A percentile compares a stretch with the other conserved stretches of the same genome.
These are phyloP conservation scores for Pseudopyrenochaeta lycopersici DNA, from an alignment of 2,329 filamentous ascomycete genomes.

Conservation along the genomic window DNA sequence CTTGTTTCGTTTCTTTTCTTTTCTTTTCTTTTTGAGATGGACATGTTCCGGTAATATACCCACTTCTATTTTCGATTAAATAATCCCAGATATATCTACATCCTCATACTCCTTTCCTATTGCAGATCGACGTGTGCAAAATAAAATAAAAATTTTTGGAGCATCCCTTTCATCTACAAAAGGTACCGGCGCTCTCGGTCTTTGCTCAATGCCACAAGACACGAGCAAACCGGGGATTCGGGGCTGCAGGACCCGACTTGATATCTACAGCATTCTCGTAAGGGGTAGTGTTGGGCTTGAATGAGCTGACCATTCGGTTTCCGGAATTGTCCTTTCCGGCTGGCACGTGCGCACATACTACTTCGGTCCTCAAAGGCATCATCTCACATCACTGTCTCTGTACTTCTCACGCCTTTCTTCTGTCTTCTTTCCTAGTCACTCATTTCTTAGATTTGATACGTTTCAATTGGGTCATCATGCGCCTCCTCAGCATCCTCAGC, in stretches of 20 bases:
- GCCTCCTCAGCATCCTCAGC: constrained; percentile 29
- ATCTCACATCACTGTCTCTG: background rate
- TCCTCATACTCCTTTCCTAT: too few relatives aligned
- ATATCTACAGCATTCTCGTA: too few relatives aligned
- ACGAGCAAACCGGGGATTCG: too few relatives aligned
- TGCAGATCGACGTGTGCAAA: too few relatives aligned
- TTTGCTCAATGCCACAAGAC: too few relatives aligned
- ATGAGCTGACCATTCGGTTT: constrained; percentile 9
- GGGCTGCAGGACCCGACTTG: too few relatives aligned
- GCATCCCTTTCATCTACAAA: too few relatives aligned
- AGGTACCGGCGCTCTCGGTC: too few relatives aligned
- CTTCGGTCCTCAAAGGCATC: background rate
- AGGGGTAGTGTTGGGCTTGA: background rate
- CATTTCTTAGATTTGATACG: background rate
- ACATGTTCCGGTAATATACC: background rate
- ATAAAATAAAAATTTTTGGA: too few relatives aligned
- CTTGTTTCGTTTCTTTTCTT: too few relatives aligned
- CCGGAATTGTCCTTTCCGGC: constrained; percentile 11
- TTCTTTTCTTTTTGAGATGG: too few relatives aligned
- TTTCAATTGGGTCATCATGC: constrained; percentile 17
- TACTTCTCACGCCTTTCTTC: background rate
- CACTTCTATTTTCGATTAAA: background rate
- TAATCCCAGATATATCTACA: background rate
- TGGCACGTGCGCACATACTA: constrained; percentile 10
- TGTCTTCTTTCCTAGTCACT: constrained; percentile 1